Evolutionary conservation across 2,329 filamentous ascomycete genomes (phyloP), one percentile per base, ranked within the genome.

Genomic region (Coniochaeta sp.): DNA sequence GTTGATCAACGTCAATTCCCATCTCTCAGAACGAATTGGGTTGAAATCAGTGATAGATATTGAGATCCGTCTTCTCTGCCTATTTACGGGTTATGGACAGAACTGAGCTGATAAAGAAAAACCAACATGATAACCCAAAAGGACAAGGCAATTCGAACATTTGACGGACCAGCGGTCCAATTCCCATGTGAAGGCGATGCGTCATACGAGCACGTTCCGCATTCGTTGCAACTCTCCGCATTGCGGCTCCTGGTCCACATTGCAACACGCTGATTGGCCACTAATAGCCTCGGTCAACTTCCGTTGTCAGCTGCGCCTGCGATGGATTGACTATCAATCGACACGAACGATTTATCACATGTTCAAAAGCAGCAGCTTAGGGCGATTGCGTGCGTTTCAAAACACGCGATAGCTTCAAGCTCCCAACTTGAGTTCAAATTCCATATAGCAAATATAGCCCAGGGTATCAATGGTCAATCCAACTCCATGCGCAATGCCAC

Each of bases 111-210:
- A n/a, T 33, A 33, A 33, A 9, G 5, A 12, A 12, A 36, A 9
- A 14, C 11, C 34, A 36, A 36, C 3, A 12, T 36, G 34, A 36
- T n/a, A 9, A 36, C 7, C 34, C 34, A 36, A 3, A 36, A 5
- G 9, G 28, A 31, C 9, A 31, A 31, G 5, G 5, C 28, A 9
- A 7, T 6, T 26, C 12, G 19, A 47, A 6, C 43, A 47, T 14
- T 47, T 47, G 43, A 47, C 43, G 43, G 22, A 5, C 22, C 8
- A 47, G 43, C n/a, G 19, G 43, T 26, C 14, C 34, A 38, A 57
- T 57, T 57, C 54, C 54, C 54, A 57, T 57, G 54, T 57, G 54
- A 57, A 57, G 34, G 17, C n/a, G 31, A 14, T 57, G 54, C 54
- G 54, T 57, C 54, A 57, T 57, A 57, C 54, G 31, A 38, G 54